Base-by-base conservation (phyloP, 2,329 filamentous ascomycete species). In the Aspergillus proliferans region DNA sequence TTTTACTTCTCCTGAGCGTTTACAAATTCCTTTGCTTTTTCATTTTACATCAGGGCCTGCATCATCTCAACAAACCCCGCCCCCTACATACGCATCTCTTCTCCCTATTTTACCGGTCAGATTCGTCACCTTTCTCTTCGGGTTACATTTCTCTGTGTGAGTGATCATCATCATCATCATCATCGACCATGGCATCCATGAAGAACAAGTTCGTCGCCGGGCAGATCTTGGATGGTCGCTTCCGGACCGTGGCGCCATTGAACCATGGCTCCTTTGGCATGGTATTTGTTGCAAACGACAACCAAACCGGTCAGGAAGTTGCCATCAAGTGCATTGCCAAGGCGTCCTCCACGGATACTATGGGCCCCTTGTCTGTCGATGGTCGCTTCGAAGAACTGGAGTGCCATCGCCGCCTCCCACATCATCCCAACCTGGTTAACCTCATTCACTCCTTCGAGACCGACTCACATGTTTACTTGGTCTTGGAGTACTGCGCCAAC, bases 201-300 rank as follows among this genome's bases (percentile, higher is more conserved):
- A 68, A 63, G 55, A 61, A 66, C 50, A 64, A 60, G 34, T 70
- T 70, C 46, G 58, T 66, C 34, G 55, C 63, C 49, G 67, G 63
- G 5, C 52, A 65, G 49, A 61, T 72, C 46, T 52, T 70, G 52
- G 67, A 69, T 56, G 90, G 88, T 70, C 91, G 93, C 59, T 98
- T 93, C 71, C 79, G 87, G 73, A 95, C 91, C 49, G 80, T 96
- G 65, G 88, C 91, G 59, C 91, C 93, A 50, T 86, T 98, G 75
- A 98, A 98, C 69, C 90, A 96, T 80, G 93, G 93, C 61, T 97
- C 93, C 48, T 98, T 97, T 66, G 93, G 93, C 67, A 94, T 97
- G 88, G 93, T 98, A 62, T 96, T 96, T 73, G 85, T 90, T 73
- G 93, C 92, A 52, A 86, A 80, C 68, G 90, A 98, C 69, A 77